These are phyloP conservation scores for Cryptococcus deneoformans DNA, from an alignment of 1,284 basidiomycete species.

Conservation along the genomic window DNA sequence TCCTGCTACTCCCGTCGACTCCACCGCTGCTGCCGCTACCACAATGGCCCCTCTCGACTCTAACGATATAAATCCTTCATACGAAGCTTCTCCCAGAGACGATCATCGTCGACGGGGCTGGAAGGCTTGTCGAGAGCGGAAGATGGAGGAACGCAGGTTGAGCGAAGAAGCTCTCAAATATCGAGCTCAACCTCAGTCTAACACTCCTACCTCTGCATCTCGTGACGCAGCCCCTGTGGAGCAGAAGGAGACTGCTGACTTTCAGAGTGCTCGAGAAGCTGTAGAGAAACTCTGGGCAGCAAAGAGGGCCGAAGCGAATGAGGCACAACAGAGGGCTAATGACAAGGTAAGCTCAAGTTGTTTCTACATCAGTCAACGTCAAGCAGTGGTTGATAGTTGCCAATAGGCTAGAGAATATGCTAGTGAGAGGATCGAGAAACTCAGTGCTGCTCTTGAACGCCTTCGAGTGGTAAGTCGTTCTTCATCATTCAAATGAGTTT, in stretches of 20 bases:
- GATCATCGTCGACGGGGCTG: conserved; percentile 1
- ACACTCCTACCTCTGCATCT: neutral
- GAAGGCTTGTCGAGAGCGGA: neutral
- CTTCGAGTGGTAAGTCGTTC: conserved; percentile 22
- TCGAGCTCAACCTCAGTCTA: neutral
- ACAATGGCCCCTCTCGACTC: neutral
- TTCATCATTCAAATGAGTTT: neutral
- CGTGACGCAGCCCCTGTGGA: neutral
- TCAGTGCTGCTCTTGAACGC: conserved; percentile 22
- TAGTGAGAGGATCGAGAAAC: conserved; percentile 27
- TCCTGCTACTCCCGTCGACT: neutral
- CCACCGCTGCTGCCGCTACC: neutral
- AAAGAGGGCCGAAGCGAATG: conserved; percentile 14
- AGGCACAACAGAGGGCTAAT: conserved; percentile 18
- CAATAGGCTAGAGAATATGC: conserved; percentile 24
- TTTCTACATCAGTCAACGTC: neutral
- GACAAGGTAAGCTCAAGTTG: conserved; percentile 16
- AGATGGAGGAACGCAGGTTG: neutral
- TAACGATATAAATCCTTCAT: neutral
- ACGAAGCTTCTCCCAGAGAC: neutral
- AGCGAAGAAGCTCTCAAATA: neutral
- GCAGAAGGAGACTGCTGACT: conserved; percentile 7
- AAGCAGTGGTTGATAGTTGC: neutral
- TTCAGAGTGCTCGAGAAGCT: conserved; percentile 17
- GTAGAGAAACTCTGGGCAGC: conserved; percentile 23